Conservation (phyloP, 805 yeast species). For the Kluyveromyces aestuarii region DNA sequence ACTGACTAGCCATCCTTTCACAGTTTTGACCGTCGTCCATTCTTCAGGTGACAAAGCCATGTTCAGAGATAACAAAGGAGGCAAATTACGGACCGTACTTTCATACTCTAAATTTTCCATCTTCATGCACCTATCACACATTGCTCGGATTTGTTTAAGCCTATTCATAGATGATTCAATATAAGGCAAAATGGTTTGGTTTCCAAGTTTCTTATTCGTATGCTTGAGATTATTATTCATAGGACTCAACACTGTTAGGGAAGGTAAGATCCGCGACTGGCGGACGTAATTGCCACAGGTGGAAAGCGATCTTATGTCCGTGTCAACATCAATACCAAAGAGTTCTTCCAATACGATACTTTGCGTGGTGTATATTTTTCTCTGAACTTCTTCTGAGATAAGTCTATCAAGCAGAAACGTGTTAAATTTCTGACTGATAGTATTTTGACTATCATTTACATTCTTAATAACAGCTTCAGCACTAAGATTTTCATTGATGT, state of each 20-base stretch:
- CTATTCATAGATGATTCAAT: conserved; percentile 55
- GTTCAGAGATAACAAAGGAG: conserved; percentile 58
- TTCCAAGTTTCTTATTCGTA: conserved; percentile 25
- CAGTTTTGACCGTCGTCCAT: conserved; percentile 39
- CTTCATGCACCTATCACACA: conserved; percentile 43
- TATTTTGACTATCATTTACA: not conserved
- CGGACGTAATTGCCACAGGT: conserved; percentile 19
- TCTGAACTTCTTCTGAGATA: conserved; percentile 21
- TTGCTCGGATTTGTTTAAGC: conserved; percentile 38
- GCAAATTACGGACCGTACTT: conserved; percentile 43
- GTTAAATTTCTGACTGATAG: conserved; percentile 19
- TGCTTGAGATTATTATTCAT: conserved; percentile 19
- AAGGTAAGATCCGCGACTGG: conserved; percentile 13
- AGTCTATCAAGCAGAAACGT: conserved; percentile 17
- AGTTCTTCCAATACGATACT: conserved; percentile 22
- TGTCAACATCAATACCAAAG: conserved; percentile 22
- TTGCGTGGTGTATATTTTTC: conserved; percentile 9
- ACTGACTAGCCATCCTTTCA: conserved; percentile 51
- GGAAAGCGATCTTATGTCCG: conserved; percentile 11
- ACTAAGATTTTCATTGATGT: not conserved
- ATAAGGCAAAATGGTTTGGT: conserved; percentile 41
- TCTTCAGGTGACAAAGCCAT: conserved; percentile 47
- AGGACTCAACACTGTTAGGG: conserved; percentile 22
- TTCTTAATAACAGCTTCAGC: not conserved
- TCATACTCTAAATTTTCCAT: conserved; percentile 48